A percentile compares a stretch with the other conserved stretches of the same genome.
These are phyloP conservation scores for Paramyrothecium sp. DNA, from an alignment of 2,329 filamentous ascomycete species.

Conservation along the genomic window DNA sequence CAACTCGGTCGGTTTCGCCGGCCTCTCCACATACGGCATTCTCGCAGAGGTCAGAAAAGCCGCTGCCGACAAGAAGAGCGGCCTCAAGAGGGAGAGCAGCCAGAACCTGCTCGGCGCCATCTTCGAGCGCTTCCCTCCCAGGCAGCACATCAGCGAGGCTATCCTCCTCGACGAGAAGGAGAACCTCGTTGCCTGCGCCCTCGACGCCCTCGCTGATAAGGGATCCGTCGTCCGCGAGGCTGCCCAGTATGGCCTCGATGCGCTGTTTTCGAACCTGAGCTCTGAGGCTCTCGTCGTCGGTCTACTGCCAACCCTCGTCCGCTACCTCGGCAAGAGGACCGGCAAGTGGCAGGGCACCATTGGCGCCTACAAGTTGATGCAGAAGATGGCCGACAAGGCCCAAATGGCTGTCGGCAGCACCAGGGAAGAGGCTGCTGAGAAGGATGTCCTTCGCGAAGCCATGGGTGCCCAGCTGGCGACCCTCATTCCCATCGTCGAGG, in stretches of 20 bases:
- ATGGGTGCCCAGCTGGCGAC: slow-evolving; percentile 87
- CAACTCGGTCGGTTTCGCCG: slow-evolving; percentile 51
- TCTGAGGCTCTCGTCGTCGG: slow-evolving; percentile 81
- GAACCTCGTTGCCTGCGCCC: slow-evolving; percentile 66
- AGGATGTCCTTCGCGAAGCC: slow-evolving; percentile 84
- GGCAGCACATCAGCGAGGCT: slow-evolving; percentile 76
- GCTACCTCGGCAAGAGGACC: slow-evolving; percentile 78
- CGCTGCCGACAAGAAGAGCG: slow-evolving; percentile 91
- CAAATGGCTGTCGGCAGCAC: slow-evolving; percentile 76
- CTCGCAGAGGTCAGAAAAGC: slow-evolving; percentile 65
- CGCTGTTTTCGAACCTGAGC: slow-evolving; percentile 75
- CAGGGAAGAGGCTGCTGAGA: slow-evolving; percentile 80
- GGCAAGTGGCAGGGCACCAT: slow-evolving; percentile 98
- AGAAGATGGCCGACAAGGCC: slow-evolving; percentile 93
- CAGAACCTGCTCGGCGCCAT: slow-evolving; percentile 94
- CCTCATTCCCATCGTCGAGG: slow-evolving; percentile 88
- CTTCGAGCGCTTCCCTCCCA: slow-evolving; percentile 82
- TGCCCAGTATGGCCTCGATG: slow-evolving; percentile 90
- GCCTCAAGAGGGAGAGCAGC: slow-evolving; percentile 78
- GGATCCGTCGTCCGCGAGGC: slow-evolving; percentile 84
- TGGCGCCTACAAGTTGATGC: slow-evolving; percentile 78
- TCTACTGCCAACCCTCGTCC: slow-evolving; percentile 71
- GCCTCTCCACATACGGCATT: slow-evolving; percentile 53
- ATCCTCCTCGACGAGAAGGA: slow-evolving; percentile 81
- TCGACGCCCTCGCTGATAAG: slow-evolving; percentile 90